Evolutionary conservation across 306 rosid species (phyloP).

Genomic region (Alnus glutinosa): DNA sequence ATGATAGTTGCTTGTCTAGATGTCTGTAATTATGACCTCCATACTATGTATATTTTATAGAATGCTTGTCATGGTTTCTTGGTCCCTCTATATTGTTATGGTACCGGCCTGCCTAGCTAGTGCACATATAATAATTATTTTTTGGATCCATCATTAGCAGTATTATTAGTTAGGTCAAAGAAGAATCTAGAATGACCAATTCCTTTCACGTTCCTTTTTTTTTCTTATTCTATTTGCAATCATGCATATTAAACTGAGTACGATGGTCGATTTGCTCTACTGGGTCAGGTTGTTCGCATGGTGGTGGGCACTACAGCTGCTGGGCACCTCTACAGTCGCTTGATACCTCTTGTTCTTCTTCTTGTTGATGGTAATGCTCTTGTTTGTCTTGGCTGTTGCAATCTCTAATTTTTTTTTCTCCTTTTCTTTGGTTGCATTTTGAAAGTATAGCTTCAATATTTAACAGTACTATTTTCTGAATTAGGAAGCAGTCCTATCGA

Average conservation of each 20-base stretch:
- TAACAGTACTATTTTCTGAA: conserved; percentile 14
- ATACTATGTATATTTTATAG: background rate
- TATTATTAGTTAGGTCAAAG: background rate
- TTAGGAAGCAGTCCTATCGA: conserved; percentile 94
- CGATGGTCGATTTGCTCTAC: conserved; percentile 26
- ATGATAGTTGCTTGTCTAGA: conserved; percentile 11
- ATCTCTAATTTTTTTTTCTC: background rate
- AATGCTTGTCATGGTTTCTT: background rate
- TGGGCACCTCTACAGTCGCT: conserved; percentile 74
- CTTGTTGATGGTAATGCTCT: conserved; percentile 79
- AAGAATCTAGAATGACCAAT: background rate
- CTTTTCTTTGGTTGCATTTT: conserved; percentile 12
- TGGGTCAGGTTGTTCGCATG: conserved; percentile 72
- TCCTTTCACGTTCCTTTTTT: background rate
- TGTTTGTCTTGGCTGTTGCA: background rate
- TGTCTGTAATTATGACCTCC: background rate
- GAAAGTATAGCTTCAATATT: conserved; percentile 14
- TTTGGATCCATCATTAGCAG: background rate
- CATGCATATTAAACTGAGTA: conserved; percentile 5
- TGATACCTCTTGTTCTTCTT: conserved; percentile 85
- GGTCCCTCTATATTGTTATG: background rate
- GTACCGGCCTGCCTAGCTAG: background rate
- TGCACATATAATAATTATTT: background rate
- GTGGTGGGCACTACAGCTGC: conserved; percentile 70
- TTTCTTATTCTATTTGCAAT: background rate